phyloP scores from a whole-genome alignment of 345 rosid genomes.

The Citrus inodora region DNA sequence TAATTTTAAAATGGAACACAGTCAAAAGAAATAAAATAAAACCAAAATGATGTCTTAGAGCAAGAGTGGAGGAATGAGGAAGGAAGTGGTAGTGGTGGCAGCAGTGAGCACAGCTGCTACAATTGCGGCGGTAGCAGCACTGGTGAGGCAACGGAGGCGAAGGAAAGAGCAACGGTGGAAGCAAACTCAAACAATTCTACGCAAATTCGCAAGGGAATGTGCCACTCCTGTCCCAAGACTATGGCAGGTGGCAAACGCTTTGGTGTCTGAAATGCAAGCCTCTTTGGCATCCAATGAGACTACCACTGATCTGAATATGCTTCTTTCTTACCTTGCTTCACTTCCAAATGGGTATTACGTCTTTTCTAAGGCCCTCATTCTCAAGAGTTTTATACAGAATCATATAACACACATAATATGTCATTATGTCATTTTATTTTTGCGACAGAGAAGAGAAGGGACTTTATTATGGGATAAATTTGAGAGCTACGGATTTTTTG shows the following conservation, averaged over 20 bases:
- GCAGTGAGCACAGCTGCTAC: constrained; percentile 25
- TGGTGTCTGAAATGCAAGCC: constrained; percentile 39
- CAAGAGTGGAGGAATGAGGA: constrained; percentile 12
- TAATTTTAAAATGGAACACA: background rate
- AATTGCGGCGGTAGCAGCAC: constrained; percentile 21
- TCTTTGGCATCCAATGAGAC: constrained; percentile 24
- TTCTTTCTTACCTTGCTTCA: constrained; percentile 38
- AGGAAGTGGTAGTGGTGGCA: constrained; percentile 24
- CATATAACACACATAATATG: background rate
- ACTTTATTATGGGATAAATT: constrained; percentile 50
- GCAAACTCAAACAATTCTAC: constrained; percentile 38
- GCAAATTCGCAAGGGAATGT: constrained; percentile 51
- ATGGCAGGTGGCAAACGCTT: constrained; percentile 44
- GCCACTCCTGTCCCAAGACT: constrained; percentile 58
- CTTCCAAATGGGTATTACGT: constrained; percentile 51
- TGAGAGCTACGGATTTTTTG: constrained; percentile 41
- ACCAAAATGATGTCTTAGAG: background rate
- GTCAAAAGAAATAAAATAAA: background rate
- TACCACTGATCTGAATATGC: constrained; percentile 32
- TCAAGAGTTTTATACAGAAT: no score
- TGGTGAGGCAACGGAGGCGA: constrained; percentile 24
- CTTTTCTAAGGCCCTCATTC: background rate
- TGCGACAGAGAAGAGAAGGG: constrained; percentile 50
- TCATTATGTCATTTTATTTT: background rate
- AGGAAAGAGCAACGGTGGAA: constrained; percentile 31